These are phyloP conservation scores for Calonectria fujianensis DNA, from an alignment of 2,329 filamentous ascomycete genomes.

Conservation along the genomic window DNA sequence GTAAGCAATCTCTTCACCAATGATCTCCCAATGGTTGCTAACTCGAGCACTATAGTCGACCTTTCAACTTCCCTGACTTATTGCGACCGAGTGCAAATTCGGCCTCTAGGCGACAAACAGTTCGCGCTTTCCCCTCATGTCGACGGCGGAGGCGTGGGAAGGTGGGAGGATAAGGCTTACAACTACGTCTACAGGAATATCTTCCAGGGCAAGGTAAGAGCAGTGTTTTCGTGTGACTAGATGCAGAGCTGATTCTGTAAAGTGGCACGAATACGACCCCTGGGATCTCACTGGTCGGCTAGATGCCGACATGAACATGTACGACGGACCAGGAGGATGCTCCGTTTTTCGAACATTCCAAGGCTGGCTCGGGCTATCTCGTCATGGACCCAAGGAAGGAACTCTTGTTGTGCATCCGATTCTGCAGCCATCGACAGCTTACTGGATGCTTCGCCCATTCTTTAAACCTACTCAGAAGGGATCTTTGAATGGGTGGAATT, in stretches of 20 bases:
- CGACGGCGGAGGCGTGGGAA: constrained; percentile 5
- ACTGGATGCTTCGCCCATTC: constrained; percentile 23
- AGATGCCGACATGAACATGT: constrained; percentile 33
- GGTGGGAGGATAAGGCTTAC: constrained; percentile 21
- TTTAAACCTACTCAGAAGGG: constrained; percentile 17
- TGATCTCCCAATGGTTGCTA: not conserved
- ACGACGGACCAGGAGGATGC: constrained; percentile 31
- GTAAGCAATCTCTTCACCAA: not conserved
- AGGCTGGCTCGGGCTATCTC: constrained; percentile 8
- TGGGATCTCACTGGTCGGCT: constrained; percentile 12
- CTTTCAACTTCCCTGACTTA: not conserved
- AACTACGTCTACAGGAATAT: not conserved
- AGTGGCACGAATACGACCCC: not conserved
- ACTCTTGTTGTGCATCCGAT: constrained; percentile 1
- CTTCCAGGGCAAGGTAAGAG: not conserved
- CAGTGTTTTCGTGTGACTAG: not conserved
- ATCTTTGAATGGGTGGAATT: not conserved
- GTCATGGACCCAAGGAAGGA: constrained; percentile 1
- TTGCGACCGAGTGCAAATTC: constrained; percentile 22
- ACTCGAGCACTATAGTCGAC: not conserved
- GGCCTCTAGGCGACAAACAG: constrained; percentile 8
- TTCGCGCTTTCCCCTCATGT: constrained; percentile 19
- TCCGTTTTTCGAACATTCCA: constrained; percentile 32
- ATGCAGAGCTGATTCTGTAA: not conserved
- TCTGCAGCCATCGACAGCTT: constrained; percentile 20